Evolutionary conservation across 306 rosid species (phyloP), one percentile per base, ranked within the genome.

Genomic region (Castanospermum australe): DNA sequence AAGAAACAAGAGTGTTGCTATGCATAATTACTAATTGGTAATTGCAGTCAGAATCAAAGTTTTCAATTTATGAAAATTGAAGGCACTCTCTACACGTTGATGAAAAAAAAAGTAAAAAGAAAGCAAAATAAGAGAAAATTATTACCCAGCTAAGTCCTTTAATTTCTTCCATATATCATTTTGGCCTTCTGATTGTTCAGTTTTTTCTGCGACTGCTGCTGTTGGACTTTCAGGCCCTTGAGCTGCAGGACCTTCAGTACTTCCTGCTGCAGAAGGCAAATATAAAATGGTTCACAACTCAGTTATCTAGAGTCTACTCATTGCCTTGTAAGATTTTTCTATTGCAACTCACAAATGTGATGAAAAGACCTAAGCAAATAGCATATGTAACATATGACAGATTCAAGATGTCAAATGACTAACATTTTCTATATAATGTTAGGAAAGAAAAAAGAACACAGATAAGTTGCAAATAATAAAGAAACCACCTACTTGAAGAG

Each of bases 71-170:
- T 45, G 32, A 70, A 70, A 60, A 72, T 24, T 9, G 32, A 41
- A 45, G 51, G 81, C 50, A 25, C 69, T 21, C 75, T 32, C 38
- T 32, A 42, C 20, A 42, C 28, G 60, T 60, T 9, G 45, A 56
- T 55, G 60, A 32, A 57, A 55, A n/a, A 51, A 15, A 35, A 32
- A 30, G 30, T 13, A 38, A 39, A 55, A 44, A 41, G 35, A 57
- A 75, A 54, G 67, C 6, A 28, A 78, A 48, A 72, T 12, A 60
- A 18, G 83, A 79, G 76, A 85, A 78, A 38, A 54, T 61, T 10
- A 47, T 76, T 95, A 95, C 96, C 98, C 97, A 5, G 97, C 97
- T 39, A 89, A 56, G 76, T 85, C 94, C 87, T 87, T 90, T 73
- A 95, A 65, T 76, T 84, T 80, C 78, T 84, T 84, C 98, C 92